Evolutionary conservation across 2,329 filamentous ascomycete species (phyloP), one percentile per base, ranked within the genome.

Genomic region (Colletotrichum tabaci): DNA sequence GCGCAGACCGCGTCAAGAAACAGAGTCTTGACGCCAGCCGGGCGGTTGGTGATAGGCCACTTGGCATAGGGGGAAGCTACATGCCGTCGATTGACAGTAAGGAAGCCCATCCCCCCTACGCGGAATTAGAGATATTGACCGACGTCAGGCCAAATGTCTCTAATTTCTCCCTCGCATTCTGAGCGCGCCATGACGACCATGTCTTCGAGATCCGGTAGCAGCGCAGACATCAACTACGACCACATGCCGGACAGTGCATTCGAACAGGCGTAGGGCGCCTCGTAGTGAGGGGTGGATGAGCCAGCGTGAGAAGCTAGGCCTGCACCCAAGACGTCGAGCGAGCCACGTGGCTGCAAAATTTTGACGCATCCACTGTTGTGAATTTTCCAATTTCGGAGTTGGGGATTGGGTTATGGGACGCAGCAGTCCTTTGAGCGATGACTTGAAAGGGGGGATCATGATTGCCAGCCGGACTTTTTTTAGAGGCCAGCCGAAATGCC

Each of bases 201-300:
- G 15, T 75, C 77, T 2, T 75, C 75, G 7, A 61, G 52, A 9
- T 47, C 75, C 30, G 77, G 74, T 49, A 71, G 67, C 40, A 75
- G 75, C 44, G 67, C 74, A 2, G 74, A 72, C 18, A 75, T 81
- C 67, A 80, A 80, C 74, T 82, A 79, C 63, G 81, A 84, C 68
- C 80, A 82, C 57, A 80, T 82, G 78, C 77, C 82, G 1, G 81
- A 83, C 53, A 76, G 75, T 47, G 76, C 82, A 67, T 79, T 82
- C 30, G 75, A 76, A 26, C 63, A 65, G 42, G 60, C 60, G 21
- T 71, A 72, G 35, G 5, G 21, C 61, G 55, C 42, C n/a, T 50
- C 44, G 7, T 10, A 9, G 9, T 35, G 30, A 35, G 21, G 13
- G 16, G 52, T 56, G 18, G 55, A 61, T 18, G 47, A 67, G 30